These are phyloP conservation scores for Paratinospora sagittata DNA, from an alignment of 164 flowering plant species.

Conservation along the genomic window DNA sequence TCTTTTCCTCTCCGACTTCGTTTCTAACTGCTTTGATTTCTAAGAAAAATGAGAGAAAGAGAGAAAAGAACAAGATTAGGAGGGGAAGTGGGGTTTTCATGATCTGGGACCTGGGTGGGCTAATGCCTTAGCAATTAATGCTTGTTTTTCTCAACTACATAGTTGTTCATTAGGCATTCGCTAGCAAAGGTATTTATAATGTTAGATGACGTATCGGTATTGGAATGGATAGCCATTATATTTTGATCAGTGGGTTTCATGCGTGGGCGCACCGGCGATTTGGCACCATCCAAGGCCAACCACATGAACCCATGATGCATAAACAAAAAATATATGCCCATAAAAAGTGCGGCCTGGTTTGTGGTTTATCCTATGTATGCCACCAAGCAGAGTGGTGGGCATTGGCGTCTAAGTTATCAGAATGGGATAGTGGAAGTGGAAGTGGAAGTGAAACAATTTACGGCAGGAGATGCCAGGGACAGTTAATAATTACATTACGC, in stretches of 20 bases:
- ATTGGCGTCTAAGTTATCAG: neutral
- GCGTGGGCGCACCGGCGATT: neutral
- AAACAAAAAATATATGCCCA: neutral
- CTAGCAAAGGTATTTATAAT: neutral
- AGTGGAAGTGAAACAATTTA: neutral
- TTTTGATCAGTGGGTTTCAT: neutral
- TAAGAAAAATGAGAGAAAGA: neutral
- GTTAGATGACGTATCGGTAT: neutral
- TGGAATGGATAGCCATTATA: neutral
- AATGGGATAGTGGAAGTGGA: neutral
- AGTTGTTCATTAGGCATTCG: no score
- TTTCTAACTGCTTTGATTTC: conserved; percentile 16
- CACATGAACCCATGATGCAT: neutral
- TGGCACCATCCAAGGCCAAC: neutral
- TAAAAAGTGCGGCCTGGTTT: neutral
- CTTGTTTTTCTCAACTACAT: neutral
- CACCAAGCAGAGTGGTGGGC: neutral
- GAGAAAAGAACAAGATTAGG: neutral
- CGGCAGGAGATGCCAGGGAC: no score
- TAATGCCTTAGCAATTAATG: neutral
- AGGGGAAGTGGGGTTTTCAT: neutral
- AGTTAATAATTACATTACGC: no score
- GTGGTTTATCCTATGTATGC: neutral
- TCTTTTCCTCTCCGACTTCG: neutral
- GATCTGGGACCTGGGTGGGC: neutral